Evolutionary conservation across 352 stramenopile species (phyloP).

Genomic region (Phytopythium vexans): DNA sequence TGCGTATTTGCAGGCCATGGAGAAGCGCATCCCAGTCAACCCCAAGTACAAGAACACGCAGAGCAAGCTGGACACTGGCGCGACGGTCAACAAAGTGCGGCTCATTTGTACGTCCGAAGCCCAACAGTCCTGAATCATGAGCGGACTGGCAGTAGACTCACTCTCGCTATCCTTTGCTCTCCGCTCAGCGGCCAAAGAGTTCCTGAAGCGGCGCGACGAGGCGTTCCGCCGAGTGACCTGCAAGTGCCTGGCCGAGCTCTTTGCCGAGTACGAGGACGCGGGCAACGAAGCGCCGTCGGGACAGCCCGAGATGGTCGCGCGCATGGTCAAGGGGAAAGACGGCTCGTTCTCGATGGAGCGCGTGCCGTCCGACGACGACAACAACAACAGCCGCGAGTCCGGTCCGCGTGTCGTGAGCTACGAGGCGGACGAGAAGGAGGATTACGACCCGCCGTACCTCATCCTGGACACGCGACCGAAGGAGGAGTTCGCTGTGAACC

Average conservation of each 20-base stretch:
- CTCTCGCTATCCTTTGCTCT: neutral
- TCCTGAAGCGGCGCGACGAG: conserved; percentile 78
- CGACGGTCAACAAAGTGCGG: conserved; percentile 74
- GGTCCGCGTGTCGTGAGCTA: conserved; percentile 76
- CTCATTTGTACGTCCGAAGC: conserved; percentile 53
- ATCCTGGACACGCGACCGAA: conserved; percentile 68
- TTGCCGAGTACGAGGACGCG: conserved; percentile 68
- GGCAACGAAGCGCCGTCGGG: conserved; percentile 17
- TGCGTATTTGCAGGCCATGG: conserved; percentile 45
- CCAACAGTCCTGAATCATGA: too few relatives aligned
- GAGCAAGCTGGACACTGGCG: conserved; percentile 74
- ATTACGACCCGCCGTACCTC: conserved; percentile 74
- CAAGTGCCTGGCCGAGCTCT: conserved; percentile 69
- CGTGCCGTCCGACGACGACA: conserved; percentile 43
- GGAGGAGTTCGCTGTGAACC: conserved; percentile 67
- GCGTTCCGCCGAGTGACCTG: conserved; percentile 71
- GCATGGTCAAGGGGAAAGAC: conserved; percentile 66
- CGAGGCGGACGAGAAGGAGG: conserved; percentile 69
- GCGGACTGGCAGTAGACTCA: too few relatives aligned
- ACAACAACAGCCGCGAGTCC: conserved; percentile 20
- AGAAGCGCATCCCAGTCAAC: conserved; percentile 77
- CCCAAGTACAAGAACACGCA: conserved; percentile 75
- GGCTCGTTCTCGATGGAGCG: conserved; percentile 72
- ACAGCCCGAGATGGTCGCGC: conserved; percentile 69
- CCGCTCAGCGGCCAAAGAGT: conserved; percentile 64